Evolutionary conservation across 2,329 filamentous ascomycete species (phyloP), one percentile per base, ranked within the genome.

Genomic region (Alternaria burnsii): DNA sequence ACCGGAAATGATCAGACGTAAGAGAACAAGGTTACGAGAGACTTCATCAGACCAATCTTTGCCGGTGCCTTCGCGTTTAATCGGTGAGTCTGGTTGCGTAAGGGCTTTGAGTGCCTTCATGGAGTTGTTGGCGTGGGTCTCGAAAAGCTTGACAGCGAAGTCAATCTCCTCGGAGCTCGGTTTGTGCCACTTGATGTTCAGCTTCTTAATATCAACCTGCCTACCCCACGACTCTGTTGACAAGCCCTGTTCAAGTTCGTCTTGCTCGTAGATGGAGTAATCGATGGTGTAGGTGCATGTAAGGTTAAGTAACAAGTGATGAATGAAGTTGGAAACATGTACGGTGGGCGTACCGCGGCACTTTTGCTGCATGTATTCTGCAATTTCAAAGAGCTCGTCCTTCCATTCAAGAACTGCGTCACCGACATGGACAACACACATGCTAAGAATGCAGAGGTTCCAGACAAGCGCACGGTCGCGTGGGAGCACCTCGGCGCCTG

Each of bases 31-130:
- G 67, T 97, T 93, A 56, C 95, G 85, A 2, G 93, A 94, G 28
- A 98, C 90, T 76, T 99, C 96, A 76, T 99, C 95, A 0, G 94
- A 97, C 95, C 95, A 99, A 71, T 97, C 94, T 79, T 98, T 99
- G 69, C 97, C 96, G 76, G 94, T 97, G 38, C 95, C 95, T 68
- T 94, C 94, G 58, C 94, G 88, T 78, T 93, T 96, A 54, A 98
- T 90, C 3, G 89, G 90, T 1, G 93, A 90, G 36, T 90, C 87
- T 46, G 92, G 89, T 63, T 91, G 89, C 73, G 93, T 96, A n/a
- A 99, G 85, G 8, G 89, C 87, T 63, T 88, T 87, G 12, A 99
- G 81, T 62, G 92, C 88, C 59, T 89, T 83, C 61, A 94, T 86
- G 2, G 94, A 94, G 41, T 87, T 89, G 58, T 88, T 88, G 6